phyloP scores from a whole-genome alignment of 2,329 filamentous ascomycete species.

The Diaporthe sp. region DNA sequence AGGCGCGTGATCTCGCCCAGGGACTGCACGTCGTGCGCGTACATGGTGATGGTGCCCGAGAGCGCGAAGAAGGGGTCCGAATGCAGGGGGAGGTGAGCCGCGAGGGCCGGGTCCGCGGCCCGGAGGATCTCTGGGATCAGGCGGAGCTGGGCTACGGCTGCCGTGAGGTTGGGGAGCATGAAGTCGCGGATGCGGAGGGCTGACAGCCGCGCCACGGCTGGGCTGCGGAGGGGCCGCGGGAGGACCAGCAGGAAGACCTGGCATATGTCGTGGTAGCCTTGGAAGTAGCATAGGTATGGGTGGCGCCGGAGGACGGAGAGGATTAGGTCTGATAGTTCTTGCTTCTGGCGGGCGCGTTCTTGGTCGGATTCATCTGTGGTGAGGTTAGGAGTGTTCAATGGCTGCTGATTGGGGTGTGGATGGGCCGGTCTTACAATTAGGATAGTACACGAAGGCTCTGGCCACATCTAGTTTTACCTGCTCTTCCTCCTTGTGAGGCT shows the following conservation, averaged over 20 bases:
- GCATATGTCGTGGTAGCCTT: slow-evolving; percentile 98
- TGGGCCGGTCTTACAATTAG: slow-evolving; percentile 67
- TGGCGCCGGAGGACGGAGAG: slow-evolving; percentile 81
- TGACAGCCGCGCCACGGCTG: slow-evolving; percentile 82
- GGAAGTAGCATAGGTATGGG: slow-evolving; percentile 92
- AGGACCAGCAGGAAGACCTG: slow-evolving; percentile 94
- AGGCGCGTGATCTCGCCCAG: slow-evolving; percentile 90
- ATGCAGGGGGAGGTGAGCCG: slow-evolving; percentile 74
- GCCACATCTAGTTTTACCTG: slow-evolving; percentile 94
- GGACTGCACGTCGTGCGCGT: slow-evolving; percentile 93
- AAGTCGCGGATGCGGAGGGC: slow-evolving; percentile 94
- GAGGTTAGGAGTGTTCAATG: neutral
- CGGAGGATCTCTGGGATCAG: slow-evolving; percentile 86
- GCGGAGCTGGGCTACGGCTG: slow-evolving; percentile 85
- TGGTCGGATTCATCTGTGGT: slow-evolving; percentile 71
- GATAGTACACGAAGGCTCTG: slow-evolving; percentile 97
- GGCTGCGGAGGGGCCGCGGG: slow-evolving; percentile 67
- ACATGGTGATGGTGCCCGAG: slow-evolving; percentile 93
- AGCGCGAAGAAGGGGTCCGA: slow-evolving; percentile 93
- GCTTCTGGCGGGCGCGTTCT: slow-evolving; percentile 77
- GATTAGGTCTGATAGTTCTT: slow-evolving; percentile 84
- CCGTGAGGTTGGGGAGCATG: slow-evolving; percentile 89
- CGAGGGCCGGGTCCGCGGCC: slow-evolving; percentile 77
- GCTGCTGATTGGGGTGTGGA: neutral
- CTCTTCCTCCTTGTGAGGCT: slow-evolving; percentile 85